Conservation (phyloP, 2,329 filamentous ascomycete species). For the Aspergillus sp. region DNA sequence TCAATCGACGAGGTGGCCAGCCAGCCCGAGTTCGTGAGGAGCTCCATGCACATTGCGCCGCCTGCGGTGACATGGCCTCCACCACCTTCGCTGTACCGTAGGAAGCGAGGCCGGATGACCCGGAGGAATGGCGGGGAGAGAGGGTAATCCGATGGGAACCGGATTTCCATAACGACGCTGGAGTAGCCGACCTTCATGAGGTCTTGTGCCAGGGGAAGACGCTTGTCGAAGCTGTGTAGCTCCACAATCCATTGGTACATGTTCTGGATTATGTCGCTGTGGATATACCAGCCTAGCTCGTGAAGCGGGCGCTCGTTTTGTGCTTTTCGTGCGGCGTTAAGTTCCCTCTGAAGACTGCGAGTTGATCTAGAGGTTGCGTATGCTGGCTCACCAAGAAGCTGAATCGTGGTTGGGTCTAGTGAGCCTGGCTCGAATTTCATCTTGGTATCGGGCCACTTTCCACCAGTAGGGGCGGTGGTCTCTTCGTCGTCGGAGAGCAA, state of each 20-base stretch:
- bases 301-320: constrained; percentile 66
- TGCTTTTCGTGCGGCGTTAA: constrained; percentile 65
- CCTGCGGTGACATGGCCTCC: constrained; percentile 85
- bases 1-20: constrained; percentile 74
- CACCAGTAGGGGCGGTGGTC: background rate
- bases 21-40: constrained; percentile 85
- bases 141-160: constrained; percentile 77
- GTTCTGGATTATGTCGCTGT: constrained; percentile 68
- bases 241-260: constrained; percentile 93
- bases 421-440: constrained; percentile 71
- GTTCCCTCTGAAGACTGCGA: constrained; percentile 66
- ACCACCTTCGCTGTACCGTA: constrained; percentile 72
- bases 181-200: constrained; percentile 66
- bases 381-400: constrained; percentile 65
- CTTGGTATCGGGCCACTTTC: background rate
- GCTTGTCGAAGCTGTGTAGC: constrained; percentile 76
- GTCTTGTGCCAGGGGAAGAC: constrained; percentile 72
- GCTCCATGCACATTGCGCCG: constrained; percentile 82
- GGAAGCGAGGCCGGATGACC: constrained; percentile 78
- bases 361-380: constrained; percentile 68
- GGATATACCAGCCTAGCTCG: constrained; percentile 82
- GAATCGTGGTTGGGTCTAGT: constrained; percentile 65
- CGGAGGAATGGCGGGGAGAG: constrained; percentile 82
- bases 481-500: constrained; percentile 43
- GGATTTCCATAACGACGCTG: constrained; percentile 79